Evolutionary conservation across 2,329 filamentous ascomycete genomes (phyloP).

Genomic region (Didymella lethalis): DNA sequence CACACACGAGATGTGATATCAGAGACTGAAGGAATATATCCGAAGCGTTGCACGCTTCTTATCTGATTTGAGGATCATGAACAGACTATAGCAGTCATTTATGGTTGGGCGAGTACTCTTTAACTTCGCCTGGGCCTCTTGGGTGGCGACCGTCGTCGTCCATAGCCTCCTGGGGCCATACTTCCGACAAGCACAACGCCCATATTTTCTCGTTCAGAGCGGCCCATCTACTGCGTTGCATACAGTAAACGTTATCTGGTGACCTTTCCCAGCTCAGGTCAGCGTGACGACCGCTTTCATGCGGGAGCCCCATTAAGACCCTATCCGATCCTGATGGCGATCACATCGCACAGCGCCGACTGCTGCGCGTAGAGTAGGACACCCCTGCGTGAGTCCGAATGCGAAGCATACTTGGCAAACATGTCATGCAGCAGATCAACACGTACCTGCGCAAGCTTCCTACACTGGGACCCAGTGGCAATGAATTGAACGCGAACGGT

Average conservation of each 20-base stretch:
- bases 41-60: not conserved
- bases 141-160: not conserved
- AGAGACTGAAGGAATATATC: not conserved
- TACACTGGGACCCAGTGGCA: not conserved
- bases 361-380: not conserved
- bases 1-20: not conserved
- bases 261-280: not conserved
- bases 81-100: not conserved
- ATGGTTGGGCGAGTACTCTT: not conserved
- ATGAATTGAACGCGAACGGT: not conserved
- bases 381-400: slow-evolving; percentile 5
- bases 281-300: not conserved
- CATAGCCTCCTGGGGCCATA: too few relatives aligned
- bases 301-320: not conserved
- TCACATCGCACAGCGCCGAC: slow-evolving; percentile 1
- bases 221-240: not conserved
- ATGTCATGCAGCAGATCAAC: not conserved
- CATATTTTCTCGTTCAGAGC: not conserved
- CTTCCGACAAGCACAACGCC: not conserved
- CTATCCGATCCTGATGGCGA: not conserved
- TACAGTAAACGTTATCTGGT: not conserved
- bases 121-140: not conserved
- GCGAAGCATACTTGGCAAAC: slow-evolving; percentile 10
- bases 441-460: slow-evolving; percentile 8
- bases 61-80: not conserved